Evolutionary conservation across 1,284 basidiomycete species (phyloP).

Genomic region (Tilletia setariae): DNA sequence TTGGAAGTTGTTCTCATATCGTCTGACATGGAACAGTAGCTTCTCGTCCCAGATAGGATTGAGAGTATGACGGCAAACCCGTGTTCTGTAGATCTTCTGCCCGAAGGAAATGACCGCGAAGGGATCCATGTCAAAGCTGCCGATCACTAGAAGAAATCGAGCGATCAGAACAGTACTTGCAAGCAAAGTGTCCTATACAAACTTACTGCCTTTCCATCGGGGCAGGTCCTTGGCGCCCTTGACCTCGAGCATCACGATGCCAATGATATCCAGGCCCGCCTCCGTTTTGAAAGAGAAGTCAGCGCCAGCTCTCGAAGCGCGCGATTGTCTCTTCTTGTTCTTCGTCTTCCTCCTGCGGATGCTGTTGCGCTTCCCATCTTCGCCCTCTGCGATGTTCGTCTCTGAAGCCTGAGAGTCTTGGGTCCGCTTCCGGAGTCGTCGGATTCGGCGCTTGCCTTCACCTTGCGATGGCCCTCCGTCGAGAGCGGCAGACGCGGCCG

Average conservation of each 20-base stretch:
- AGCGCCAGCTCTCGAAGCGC: constrained; percentile 57
- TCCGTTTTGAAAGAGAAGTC: constrained; percentile 61
- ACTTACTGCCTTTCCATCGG: constrained; percentile 67
- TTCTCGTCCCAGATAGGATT: constrained; percentile 95
- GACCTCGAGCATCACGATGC: constrained; percentile 83
- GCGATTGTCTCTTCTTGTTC: constrained; percentile 25
- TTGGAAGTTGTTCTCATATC: constrained; percentile 67
- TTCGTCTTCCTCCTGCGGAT: not conserved
- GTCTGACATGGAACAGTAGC: constrained; percentile 86
- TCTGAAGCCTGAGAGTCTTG: not conserved
- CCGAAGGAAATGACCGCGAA: constrained; percentile 94
- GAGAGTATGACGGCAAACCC: constrained; percentile 61
- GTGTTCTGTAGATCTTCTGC: constrained; percentile 92
- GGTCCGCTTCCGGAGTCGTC: not conserved
- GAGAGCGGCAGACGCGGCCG: constrained; percentile 11
- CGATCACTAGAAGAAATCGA: constrained; percentile 41
- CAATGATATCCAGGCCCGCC: constrained; percentile 71
- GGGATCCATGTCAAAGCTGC: constrained; percentile 93
- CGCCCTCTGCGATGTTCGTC: not conserved
- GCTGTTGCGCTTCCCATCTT: not conserved
- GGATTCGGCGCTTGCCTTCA: not conserved
- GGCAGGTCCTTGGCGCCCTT: constrained; percentile 76
- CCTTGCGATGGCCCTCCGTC: not conserved
- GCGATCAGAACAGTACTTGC: not conserved
- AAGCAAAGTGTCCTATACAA: not conserved